Evolutionary conservation across 2,329 filamentous ascomycete genomes (phyloP).

Genomic region (Monosporascus cannonballus): DNA sequence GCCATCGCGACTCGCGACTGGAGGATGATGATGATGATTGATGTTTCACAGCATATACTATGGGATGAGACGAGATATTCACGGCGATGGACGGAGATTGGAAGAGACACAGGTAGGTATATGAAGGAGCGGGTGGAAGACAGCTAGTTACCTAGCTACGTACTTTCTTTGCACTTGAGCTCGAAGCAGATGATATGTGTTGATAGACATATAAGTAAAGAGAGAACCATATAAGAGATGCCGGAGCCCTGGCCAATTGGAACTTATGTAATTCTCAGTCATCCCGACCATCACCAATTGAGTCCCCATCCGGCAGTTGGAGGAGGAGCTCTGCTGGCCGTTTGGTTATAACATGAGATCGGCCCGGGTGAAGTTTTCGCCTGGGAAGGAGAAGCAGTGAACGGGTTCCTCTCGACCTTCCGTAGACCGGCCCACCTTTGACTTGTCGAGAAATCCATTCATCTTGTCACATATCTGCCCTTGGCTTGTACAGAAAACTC

Average conservation of each 20-base stretch:
- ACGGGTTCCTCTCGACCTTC: background rate
- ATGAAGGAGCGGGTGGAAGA: too few relatives aligned
- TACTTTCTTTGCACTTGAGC: background rate
- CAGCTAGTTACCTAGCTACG: too few relatives aligned
- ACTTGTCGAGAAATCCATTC: too few relatives aligned
- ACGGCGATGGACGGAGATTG: too few relatives aligned
- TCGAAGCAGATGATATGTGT: background rate
- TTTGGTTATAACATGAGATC: background rate
- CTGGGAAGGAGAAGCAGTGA: background rate
- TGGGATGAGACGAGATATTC: too few relatives aligned
- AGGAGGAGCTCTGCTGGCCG: background rate
- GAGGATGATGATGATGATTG: too few relatives aligned
- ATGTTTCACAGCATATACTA: too few relatives aligned
- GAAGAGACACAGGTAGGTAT: too few relatives aligned
- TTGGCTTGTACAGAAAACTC: too few relatives aligned
- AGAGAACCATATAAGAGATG: background rate
- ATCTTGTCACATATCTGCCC: too few relatives aligned
- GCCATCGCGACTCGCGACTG: constrained; percentile 13
- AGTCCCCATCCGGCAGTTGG: background rate
- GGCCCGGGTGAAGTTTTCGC: background rate
- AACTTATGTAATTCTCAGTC: constrained; percentile 24
- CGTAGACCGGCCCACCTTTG: background rate
- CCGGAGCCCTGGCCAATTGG: background rate
- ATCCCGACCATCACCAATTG: constrained; percentile 4
- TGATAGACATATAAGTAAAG: background rate